Evolutionary conservation across 768 basidiomycete genomes (phyloP).

Genomic region (Mycena venus): DNA sequence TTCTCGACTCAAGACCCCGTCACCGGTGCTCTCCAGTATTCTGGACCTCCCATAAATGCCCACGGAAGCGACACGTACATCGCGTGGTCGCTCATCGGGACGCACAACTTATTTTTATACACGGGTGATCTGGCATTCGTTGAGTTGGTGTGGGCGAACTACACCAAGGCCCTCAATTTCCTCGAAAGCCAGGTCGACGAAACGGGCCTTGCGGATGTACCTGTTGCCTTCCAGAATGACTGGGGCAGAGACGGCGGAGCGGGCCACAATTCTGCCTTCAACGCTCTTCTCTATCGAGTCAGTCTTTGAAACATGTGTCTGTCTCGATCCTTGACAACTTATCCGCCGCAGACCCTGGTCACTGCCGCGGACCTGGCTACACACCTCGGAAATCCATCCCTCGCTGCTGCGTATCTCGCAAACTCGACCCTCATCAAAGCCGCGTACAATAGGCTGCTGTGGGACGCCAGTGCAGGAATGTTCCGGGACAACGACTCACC

Average conservation of each 20-base stretch:
- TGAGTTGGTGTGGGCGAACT: constrained; percentile 58
- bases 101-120: constrained; percentile 58
- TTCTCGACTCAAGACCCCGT: constrained; percentile 59
- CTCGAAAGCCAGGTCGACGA: constrained; percentile 57
- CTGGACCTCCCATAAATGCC: constrained; percentile 54
- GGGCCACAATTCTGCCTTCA: constrained; percentile 62
- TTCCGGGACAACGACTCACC: constrained; percentile 61
- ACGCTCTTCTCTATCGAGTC: constrained; percentile 60
- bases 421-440: constrained; percentile 56
- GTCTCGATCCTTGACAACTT: neutral
- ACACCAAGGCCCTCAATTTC: constrained; percentile 53
- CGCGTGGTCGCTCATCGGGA: constrained; percentile 62
- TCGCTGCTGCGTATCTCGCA: constrained; percentile 42
- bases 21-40: constrained; percentile 62
- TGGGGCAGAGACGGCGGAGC: constrained; percentile 63
- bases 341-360: constrained; percentile 43
- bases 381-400: constrained; percentile 38
- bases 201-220: constrained; percentile 56
- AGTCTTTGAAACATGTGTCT: constrained; percentile 7
- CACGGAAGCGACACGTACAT: constrained; percentile 60
- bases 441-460: constrained; percentile 57
- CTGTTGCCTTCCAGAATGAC: constrained; percentile 57
- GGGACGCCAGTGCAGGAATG: constrained; percentile 58
- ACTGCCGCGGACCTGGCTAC: constrained; percentile 53
- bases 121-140: constrained; percentile 63